Evolutionary conservation across 345 rosid species (phyloP).

Genomic region (Aethionema arabicum): DNA sequence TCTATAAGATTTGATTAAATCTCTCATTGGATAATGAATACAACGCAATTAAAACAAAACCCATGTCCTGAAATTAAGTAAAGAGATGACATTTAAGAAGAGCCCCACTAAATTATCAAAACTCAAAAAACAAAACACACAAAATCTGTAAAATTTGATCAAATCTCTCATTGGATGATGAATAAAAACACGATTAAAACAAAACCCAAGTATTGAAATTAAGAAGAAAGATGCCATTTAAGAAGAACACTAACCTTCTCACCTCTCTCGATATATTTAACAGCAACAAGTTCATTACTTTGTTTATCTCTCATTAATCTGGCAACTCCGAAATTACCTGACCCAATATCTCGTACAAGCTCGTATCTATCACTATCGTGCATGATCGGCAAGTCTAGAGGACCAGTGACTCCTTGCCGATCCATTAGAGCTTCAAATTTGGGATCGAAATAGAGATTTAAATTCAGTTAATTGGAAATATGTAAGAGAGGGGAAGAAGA

Average conservation of each 20-base stretch:
- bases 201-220: not conserved
- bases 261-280: constrained; percentile 92
- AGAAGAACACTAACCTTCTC: constrained; percentile 55
- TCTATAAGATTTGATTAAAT: not conserved
- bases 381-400: constrained; percentile 66
- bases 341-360: constrained; percentile 74
- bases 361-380: constrained; percentile 56
- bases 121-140: too few species aligned
- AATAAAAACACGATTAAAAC: not conserved
- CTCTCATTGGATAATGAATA: too few species aligned
- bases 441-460: constrained; percentile 1
- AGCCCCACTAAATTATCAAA: too few species aligned
- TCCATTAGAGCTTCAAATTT: constrained; percentile 48
- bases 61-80: too few species aligned
- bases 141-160: too few species aligned
- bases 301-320: constrained; percentile 78
- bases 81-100: too few species aligned
- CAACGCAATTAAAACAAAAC: too few species aligned
- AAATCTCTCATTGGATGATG: constrained; percentile 15
- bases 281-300: constrained; percentile 84
- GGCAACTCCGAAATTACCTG: constrained; percentile 93
- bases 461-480: not conserved
- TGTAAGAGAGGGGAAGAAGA: too few species aligned
- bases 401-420: constrained; percentile 67
- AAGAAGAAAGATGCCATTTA: not conserved